Evolutionary conservation across 179 eudicot species (phyloP).

Genomic region (Actinidia polygama): DNA sequence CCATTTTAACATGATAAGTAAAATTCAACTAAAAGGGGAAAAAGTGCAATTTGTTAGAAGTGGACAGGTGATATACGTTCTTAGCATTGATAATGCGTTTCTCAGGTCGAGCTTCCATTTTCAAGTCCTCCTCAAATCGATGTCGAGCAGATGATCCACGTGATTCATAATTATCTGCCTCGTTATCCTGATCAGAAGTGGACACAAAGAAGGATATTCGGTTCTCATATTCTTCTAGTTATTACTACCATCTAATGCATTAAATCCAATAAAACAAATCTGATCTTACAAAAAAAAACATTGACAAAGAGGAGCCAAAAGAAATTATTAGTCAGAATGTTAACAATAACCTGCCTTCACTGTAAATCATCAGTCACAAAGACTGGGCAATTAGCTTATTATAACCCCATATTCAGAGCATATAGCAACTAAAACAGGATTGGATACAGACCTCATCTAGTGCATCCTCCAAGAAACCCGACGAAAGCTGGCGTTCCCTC

Average conservation of each 20-base stretch:
- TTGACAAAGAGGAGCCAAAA: too few species aligned
- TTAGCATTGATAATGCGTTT: slow-evolving; percentile 90
- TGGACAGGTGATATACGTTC: slow-evolving; percentile 46
- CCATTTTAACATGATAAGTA: background rate
- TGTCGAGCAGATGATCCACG: slow-evolving; percentile 72
- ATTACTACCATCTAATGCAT: too few species aligned
- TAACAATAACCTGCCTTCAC: too few species aligned
- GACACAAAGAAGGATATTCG: background rate
- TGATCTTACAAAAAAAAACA: too few species aligned
- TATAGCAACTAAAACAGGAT: slow-evolving; percentile 4
- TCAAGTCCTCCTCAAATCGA: slow-evolving; percentile 82
- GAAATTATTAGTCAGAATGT: too few species aligned
- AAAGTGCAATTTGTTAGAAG: background rate
- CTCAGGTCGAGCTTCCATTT: slow-evolving; percentile 95
- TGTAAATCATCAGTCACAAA: too few species aligned
- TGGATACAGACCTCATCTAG: slow-evolving; percentile 72
- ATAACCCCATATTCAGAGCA: background rate
- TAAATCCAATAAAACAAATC: too few species aligned
- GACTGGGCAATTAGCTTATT: too few species aligned
- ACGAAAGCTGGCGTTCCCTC: slow-evolving; percentile 98
- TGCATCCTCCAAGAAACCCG: slow-evolving; percentile 97
- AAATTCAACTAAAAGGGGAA: background rate
- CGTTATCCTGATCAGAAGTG: slow-evolving; percentile 67
- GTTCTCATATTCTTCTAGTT: background rate
- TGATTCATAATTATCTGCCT: slow-evolving; percentile 68